Conservation (phyloP, 192 early-diverging fungal species). For the Rhizophagus sp. region DNA sequence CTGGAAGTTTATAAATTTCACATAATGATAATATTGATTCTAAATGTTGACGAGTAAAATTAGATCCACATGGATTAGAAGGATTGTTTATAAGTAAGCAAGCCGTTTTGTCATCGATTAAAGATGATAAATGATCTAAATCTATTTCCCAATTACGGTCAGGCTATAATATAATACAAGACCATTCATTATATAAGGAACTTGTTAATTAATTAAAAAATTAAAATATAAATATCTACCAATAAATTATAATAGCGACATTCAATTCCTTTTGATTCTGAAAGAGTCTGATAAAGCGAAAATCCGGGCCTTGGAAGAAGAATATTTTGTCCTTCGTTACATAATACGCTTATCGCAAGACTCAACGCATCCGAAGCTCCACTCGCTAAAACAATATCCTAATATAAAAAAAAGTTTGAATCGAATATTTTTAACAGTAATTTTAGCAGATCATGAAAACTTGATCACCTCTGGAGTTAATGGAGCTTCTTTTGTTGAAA, state of each 20-base stretch:
- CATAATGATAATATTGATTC: slow-evolving; percentile 70
- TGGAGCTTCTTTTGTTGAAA: slow-evolving; percentile 68
- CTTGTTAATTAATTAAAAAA: neutral
- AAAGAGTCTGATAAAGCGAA: slow-evolving; percentile 82
- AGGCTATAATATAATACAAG: slow-evolving; percentile 46
- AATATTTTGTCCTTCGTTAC: slow-evolving; percentile 83
- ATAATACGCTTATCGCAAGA: slow-evolving; percentile 71
- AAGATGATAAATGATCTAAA: slow-evolving; percentile 72
- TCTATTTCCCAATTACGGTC: slow-evolving; percentile 84
- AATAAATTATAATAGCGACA: slow-evolving; percentile 79
- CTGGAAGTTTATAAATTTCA: slow-evolving; percentile 73
- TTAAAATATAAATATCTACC: slow-evolving; percentile 37
- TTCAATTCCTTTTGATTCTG: slow-evolving; percentile 75
- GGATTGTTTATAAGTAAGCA: slow-evolving; percentile 89
- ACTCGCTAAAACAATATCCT: slow-evolving; percentile 81
- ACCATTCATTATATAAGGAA: neutral
- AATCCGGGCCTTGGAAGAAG: slow-evolving; percentile 84
- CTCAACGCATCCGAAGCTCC: slow-evolving; percentile 79
- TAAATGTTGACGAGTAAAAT: slow-evolving; percentile 74
- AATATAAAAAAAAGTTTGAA: neutral
- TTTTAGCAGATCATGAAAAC: slow-evolving; percentile 10
- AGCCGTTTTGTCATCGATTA: slow-evolving; percentile 80
- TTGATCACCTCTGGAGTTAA: slow-evolving; percentile 43
- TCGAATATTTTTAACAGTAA: neutral
- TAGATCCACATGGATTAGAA: slow-evolving; percentile 91